Base-by-base conservation (phyloP, 2,329 filamentous ascomycete species). In the Clonostachys rhizophaga region DNA sequence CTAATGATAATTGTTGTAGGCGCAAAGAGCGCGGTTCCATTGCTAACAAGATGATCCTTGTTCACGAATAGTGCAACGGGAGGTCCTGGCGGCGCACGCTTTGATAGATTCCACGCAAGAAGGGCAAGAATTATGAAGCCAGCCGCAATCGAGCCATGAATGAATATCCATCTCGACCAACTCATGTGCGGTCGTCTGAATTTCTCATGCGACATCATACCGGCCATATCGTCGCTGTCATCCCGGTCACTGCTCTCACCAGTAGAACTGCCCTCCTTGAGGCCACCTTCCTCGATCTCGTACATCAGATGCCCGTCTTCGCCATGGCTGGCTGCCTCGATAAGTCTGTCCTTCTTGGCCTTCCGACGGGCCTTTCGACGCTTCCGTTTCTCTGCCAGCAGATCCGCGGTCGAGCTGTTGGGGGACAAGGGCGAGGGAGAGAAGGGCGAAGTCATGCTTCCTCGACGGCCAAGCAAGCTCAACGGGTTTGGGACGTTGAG, bases 1-100 rank as follows among this genome's bases (percentile, higher is more conserved):
- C 91, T 96, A 61, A 99, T 88, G 46, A 97, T 75, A 49, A 99
- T 87, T 2, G 94, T 96, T 0, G 94, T 99, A 1, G 91, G 91
- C 10, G 84, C 86, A 62, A 97, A 99, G 5, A 89, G 70, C 3
- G 91, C 87, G 0, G 91, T 95, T 46, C 94, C 94, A 63, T 99
- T 99, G 70, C 77, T 85, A 50, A 78, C 58, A 18, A 79, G 55
- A 30, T 64, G 52, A 36, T 51, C 55, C 42, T 65, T 61, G 40
- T 62, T 57, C 13, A 50, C 47, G 24, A 30, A 30, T 30, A 4
- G 8, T 16, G 53, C 50, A 2, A 53, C 55, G 18, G 39, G 24
- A 5, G 52, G 54, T 13, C 57, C 63, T 50, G 67, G 73, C 10
- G n/a, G 24, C 45, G 67, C 70, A 50, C 67, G 67, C 39, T 75